phyloP scores from a whole-genome alignment of 176 grass and related monocot species.

The Oryza meridionalis region DNA sequence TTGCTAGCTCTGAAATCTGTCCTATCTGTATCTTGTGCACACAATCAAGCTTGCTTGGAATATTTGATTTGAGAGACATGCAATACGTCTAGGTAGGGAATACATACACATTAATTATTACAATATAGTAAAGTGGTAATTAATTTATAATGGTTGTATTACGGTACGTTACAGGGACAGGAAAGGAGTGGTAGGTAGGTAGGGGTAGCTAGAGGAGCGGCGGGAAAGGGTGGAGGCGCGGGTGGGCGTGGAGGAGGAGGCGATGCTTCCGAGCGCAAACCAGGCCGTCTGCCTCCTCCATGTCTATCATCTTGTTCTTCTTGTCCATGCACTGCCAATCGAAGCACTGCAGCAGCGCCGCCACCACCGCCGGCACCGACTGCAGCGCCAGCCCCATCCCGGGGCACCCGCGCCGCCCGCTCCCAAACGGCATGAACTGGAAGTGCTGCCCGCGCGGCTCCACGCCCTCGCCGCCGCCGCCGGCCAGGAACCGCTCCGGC shows the following conservation, averaged over 20 bases:
- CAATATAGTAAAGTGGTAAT: no score
- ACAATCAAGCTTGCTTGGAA: no score
- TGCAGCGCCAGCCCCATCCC: conserved; percentile 61
- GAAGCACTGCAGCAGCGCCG: conserved; percentile 71
- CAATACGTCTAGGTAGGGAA: no score
- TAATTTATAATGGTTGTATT: no score
- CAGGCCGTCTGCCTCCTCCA: conserved; percentile 61
- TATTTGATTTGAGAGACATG: no score
- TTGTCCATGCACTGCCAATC: conserved; percentile 29
- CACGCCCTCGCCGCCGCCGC: conserved; percentile 1
- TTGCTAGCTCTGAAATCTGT: no score
- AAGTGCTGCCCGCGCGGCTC: conserved; percentile 69
- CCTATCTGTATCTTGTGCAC: no score
- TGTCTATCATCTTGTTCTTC: conserved; percentile 48
- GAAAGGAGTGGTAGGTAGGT: no score
- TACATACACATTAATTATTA: no score
- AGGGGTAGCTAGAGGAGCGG: conserved; percentile 19
- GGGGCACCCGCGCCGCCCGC: conserved; percentile 61
- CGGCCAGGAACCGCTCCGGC: conserved; percentile 66
- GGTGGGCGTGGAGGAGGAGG: conserved; percentile 41
- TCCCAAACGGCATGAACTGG: conserved; percentile 76
- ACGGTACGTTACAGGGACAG: no score
- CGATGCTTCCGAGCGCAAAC: conserved; percentile 56
- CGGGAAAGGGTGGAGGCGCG: conserved; percentile 56
- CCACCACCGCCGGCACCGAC: conserved; percentile 52